Conservation (phyloP, 2,329 filamentous ascomycete genomes). For the Cadophora gregata region DNA sequence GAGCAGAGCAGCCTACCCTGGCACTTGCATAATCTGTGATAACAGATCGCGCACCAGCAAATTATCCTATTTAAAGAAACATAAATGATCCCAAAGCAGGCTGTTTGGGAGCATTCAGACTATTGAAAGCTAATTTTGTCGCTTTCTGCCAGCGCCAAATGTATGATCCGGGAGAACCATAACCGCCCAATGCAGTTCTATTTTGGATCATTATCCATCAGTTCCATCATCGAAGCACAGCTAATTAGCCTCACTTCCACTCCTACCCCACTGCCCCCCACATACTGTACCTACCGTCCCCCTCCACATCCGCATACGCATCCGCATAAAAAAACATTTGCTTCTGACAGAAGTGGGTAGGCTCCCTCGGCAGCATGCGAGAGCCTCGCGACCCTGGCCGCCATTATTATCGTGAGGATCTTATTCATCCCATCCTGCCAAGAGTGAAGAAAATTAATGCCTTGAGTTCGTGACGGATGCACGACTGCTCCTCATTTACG, state of each 20-base stretch:
- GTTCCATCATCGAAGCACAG: not conserved
- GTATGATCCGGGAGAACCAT: constrained; percentile 20
- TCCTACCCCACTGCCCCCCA: not conserved
- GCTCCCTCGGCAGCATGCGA: constrained; percentile 14
- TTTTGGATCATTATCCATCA: constrained; percentile 33
- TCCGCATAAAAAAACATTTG: too few species aligned
- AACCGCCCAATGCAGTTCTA: constrained; percentile 41
- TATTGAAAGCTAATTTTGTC: constrained; percentile 37
- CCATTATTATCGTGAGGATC: constrained; percentile 10
- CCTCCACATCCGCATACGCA: constrained; percentile 8
- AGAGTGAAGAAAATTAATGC: constrained; percentile 2
- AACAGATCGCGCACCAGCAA: constrained; percentile 21
- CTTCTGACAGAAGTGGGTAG: constrained; percentile 3
- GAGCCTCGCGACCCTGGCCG: not conserved
- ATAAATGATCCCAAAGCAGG: constrained; percentile 36
- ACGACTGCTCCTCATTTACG: constrained; percentile 29
- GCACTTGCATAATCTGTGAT: constrained; percentile 23
- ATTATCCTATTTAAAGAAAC: constrained; percentile 40
- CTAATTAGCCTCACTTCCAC: constrained; percentile 13
- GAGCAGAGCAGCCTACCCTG: not conserved
- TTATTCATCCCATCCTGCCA: constrained; percentile 3
- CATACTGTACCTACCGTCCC: too few species aligned
- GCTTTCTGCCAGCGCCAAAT: constrained; percentile 23
- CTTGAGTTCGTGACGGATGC: constrained; percentile 22
- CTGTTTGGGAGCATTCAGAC: constrained; percentile 18